Evolutionary conservation across 768 basidiomycete species (phyloP).

Genomic region (Tricholoma saponaceum): DNA sequence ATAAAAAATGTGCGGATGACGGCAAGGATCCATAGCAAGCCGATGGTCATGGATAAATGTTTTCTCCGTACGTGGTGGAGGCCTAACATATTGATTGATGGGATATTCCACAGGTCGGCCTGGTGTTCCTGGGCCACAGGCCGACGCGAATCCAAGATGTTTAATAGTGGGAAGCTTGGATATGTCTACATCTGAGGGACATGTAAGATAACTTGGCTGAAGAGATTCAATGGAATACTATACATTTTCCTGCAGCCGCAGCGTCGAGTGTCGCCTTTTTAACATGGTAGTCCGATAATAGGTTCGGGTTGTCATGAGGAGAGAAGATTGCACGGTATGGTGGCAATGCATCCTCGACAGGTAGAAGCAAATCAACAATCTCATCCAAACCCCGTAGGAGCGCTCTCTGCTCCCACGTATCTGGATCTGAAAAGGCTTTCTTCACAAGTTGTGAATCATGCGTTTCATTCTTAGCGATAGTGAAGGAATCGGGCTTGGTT

Average conservation of each 20-base stretch:
- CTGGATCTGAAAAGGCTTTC: constrained; percentile 19
- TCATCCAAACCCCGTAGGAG: constrained; percentile 20
- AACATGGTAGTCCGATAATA: constrained; percentile 28
- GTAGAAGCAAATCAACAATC: constrained; percentile 28
- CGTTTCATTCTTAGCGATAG: constrained; percentile 32
- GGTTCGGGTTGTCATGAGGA: constrained; percentile 34
- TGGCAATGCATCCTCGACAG: constrained; percentile 34
- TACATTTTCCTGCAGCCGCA: constrained; percentile 27
- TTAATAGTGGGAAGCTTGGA: constrained; percentile 11
- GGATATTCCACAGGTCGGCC: constrained; percentile 19
- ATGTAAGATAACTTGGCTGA: background rate
- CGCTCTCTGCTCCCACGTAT: constrained; percentile 16
- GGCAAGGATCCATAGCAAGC: constrained; percentile 39
- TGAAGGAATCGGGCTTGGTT: constrained; percentile 35
- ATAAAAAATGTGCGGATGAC: constrained; percentile 32
- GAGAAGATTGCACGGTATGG: constrained; percentile 39
- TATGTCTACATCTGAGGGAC: constrained; percentile 17
- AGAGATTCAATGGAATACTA: background rate
- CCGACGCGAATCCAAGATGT: constrained; percentile 23
- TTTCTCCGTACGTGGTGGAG: constrained; percentile 17
- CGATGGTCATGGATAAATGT: constrained; percentile 44
- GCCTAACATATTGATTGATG: constrained; percentile 18
- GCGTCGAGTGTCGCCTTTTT: constrained; percentile 28
- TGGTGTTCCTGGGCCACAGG: constrained; percentile 26
- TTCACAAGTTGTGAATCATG: constrained; percentile 16